A percentile compares a stretch with the other conserved stretches of the same genome.
These are phyloP conservation scores for Phialocephala sp. DNA, from an alignment of 2,329 filamentous ascomycete genomes.

Conservation along the genomic window DNA sequence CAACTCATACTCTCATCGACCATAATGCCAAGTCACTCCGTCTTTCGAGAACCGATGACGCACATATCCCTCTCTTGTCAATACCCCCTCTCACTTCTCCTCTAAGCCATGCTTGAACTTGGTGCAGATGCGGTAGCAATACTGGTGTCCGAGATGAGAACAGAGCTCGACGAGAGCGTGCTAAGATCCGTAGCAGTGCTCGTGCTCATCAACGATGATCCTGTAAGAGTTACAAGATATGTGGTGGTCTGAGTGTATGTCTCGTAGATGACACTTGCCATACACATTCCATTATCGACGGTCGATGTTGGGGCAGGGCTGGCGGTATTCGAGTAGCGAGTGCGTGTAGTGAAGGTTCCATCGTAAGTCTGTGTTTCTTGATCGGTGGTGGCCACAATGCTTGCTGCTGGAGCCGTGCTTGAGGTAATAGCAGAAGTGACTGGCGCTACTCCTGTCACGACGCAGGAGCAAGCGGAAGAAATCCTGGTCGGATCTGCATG, in stretches of 20 bases:
- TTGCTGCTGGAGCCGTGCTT: not conserved
- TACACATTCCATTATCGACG: not conserved
- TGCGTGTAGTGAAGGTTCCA: not conserved
- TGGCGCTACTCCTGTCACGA: not conserved
- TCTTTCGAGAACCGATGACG: not conserved
- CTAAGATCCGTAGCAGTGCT: not conserved
- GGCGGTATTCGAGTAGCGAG: not conserved
- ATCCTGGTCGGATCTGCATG: conserved; percentile 24
- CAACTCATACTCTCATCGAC: not conserved
- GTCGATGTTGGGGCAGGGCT: not conserved
- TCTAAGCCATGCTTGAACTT: not conserved
- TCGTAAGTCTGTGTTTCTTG: not conserved
- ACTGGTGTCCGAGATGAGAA: not conserved
- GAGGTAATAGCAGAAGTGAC: not conserved
- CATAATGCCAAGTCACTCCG: not conserved
- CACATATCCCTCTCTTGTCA: not conserved
- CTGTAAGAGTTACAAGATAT: not conserved
- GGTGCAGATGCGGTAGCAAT: not conserved
- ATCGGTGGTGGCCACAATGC: not conserved
- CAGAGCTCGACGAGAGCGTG: not conserved
- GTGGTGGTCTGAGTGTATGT: conserved; percentile 1
- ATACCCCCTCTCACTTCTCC: not conserved
- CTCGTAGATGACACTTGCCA: not conserved
- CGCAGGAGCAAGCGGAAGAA: conserved; percentile 34
- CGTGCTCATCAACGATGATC: not conserved